Evolutionary conservation across 2,329 filamentous ascomycete species (phyloP), one percentile per base, ranked within the genome.

Genomic region (Moelleriella libera): DNA sequence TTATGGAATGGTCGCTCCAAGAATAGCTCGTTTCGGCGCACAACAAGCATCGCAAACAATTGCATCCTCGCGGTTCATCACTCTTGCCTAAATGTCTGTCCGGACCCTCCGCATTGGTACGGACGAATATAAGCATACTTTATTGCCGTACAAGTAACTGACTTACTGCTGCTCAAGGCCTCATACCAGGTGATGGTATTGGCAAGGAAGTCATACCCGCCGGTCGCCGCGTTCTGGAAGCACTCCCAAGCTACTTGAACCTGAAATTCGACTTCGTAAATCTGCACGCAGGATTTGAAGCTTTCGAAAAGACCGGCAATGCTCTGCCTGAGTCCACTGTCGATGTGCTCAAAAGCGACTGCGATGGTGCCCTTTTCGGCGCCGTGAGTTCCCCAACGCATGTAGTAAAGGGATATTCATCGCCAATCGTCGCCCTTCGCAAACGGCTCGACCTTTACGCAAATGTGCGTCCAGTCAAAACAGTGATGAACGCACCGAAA

Each of bases 111-210:
- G 62, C 63, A 68, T 68, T 47, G 66, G 66, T 68, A 57, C 47
- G 21, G 52, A 34, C 14, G 5, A 10, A 32, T 11, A 32, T 10
- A 7, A 32, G 9, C 9, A 31, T 21, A 11, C 6, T 11, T 7
- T 6, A 32, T 42, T 47, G 31, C 42, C 14, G 14, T 5, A 21
- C 21, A 8, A 43, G 3, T 43, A n/a, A n/a, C 12, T 32, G 6
- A n/a, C 55, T 41, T 41, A 7, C 40, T 7, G n/a, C n/a, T 9
- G 40, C 14, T 21, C 10, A 11, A 94, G 89, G 89, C 65, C 85
- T 97, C 59, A 97, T 98, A 64, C 86, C 92, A 59, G 92, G 92
- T 62, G 92, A 98, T 70, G 92, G 92, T 68, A 98, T 98, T 69
- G 92, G 92, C 69, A 87, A 87, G 64, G 92, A 98, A 71, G 92